A percentile compares a stretch with the other conserved stretches of the same genome.
phyloP scores from a whole-genome alignment of 2,329 filamentous ascomycete genomes.

The Colletotrichum melonis region DNA sequence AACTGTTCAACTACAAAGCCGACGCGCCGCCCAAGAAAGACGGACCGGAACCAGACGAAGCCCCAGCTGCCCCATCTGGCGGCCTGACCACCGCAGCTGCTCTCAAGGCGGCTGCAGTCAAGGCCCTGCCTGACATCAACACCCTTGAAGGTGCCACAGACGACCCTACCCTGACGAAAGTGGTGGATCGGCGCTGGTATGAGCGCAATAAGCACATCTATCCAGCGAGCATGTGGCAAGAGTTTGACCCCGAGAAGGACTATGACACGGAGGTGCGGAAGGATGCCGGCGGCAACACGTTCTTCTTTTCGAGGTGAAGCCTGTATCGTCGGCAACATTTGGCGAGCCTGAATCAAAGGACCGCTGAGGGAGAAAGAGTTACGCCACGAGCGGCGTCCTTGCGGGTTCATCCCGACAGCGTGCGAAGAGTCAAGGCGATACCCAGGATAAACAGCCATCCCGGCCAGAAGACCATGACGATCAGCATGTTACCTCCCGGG shows the following conservation, averaged over 20 bases:
- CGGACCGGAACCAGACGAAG: constrained; percentile 32
- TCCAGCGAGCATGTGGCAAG: constrained; percentile 94
- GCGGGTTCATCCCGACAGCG: constrained; percentile 46
- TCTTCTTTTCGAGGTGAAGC: constrained; percentile 77
- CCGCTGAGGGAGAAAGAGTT: background rate
- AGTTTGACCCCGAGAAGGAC: constrained; percentile 91
- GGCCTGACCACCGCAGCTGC: constrained; percentile 46
- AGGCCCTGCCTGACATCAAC: constrained; percentile 57
- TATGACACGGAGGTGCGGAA: constrained; percentile 82
- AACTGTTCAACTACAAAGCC: constrained; percentile 80
- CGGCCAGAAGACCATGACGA: constrained; percentile 67
- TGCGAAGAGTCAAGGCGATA: constrained; percentile 47
- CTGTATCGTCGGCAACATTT: background rate
- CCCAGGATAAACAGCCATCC: constrained; percentile 63
- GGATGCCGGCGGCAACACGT: constrained; percentile 90
- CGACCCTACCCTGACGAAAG: constrained; percentile 87
- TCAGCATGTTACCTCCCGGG: constrained; percentile 58
- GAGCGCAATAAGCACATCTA: constrained; percentile 99
- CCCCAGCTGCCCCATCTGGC: constrained; percentile 42
- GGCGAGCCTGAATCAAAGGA: background rate
- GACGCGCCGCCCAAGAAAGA: constrained; percentile 52
- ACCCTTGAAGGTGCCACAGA: constrained; percentile 80
- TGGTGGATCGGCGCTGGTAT: constrained; percentile 97
- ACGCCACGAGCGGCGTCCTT: constrained; percentile 4
- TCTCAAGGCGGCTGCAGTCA: constrained; percentile 48